These are phyloP conservation scores for Candida boleticola DNA, from an alignment of 805 yeast species.

Conservation along the genomic window DNA sequence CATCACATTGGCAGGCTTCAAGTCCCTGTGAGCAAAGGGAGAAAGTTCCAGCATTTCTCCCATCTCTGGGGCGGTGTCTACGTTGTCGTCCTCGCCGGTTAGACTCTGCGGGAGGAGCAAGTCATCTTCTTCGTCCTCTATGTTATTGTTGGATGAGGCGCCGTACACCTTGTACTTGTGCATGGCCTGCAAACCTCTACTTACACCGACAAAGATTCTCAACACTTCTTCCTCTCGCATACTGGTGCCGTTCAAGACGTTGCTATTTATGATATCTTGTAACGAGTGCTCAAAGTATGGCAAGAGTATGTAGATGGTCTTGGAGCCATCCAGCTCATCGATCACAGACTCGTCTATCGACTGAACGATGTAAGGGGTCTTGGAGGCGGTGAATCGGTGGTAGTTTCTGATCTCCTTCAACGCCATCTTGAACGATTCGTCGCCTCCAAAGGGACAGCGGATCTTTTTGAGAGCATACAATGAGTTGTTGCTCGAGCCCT, in stretches of 20 bases:
- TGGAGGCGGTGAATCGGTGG: slow-evolving; percentile 56
- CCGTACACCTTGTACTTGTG: slow-evolving; percentile 53
- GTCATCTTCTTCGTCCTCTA: slow-evolving; percentile 26
- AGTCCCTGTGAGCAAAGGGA: slow-evolving; percentile 82
- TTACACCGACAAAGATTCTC: slow-evolving; percentile 61
- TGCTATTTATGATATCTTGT: slow-evolving; percentile 73
- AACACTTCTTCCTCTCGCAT: slow-evolving; percentile 66
- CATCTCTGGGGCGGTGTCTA: slow-evolving; percentile 13
- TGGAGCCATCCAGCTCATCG: slow-evolving; percentile 76
- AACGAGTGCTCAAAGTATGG: slow-evolving; percentile 75
- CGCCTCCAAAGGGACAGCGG: slow-evolving; percentile 82
- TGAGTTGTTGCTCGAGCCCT: slow-evolving; percentile 41
- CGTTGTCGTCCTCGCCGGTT: slow-evolving; percentile 28
- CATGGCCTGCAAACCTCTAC: slow-evolving; percentile 73
- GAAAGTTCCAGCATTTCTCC: slow-evolving; percentile 56
- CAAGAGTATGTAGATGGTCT: slow-evolving; percentile 71
- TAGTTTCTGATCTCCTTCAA: slow-evolving; percentile 77
- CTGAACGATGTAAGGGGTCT: slow-evolving; percentile 62
- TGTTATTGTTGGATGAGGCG: slow-evolving; percentile 9
- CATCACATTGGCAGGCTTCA: slow-evolving; percentile 90
- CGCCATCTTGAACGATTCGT: slow-evolving; percentile 58
- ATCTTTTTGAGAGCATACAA: slow-evolving; percentile 79
- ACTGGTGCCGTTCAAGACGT: slow-evolving; percentile 51
- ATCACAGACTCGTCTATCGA: slow-evolving; percentile 69
- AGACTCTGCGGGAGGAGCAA: slow-evolving; percentile 14